A percentile compares a stretch with the other conserved stretches of the same genome.
phyloP scores from a whole-genome alignment of 2,329 filamentous ascomycete genomes.

The Orbilia ellipsospora region DNA sequence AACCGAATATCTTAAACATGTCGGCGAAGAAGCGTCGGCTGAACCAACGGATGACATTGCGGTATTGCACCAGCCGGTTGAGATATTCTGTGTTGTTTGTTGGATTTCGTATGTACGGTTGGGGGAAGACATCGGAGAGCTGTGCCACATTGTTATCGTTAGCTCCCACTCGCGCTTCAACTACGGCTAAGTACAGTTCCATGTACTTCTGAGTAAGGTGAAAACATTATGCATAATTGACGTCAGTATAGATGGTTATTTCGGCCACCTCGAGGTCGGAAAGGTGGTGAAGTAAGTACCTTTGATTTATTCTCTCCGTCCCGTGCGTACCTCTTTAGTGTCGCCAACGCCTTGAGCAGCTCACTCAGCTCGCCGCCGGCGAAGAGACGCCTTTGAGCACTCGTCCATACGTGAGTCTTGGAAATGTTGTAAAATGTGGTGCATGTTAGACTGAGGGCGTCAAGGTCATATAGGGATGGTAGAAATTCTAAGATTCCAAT shows the following conservation, averaged over 20 bases:
- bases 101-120: constrained; percentile 2
- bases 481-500: constrained; percentile 13
- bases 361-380: not conserved
- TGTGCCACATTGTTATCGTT: not conserved
- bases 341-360: constrained; percentile 8
- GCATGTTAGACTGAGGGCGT: constrained; percentile 15
- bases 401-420: constrained; percentile 7
- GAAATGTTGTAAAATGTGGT: constrained; percentile 19
- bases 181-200: too few species aligned
- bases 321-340: constrained; percentile 19
- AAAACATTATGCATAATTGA: not conserved
- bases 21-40: constrained; percentile 14
- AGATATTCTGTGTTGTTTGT: constrained; percentile 30
- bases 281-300: not conserved
- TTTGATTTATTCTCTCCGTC: not conserved
- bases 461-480: constrained; percentile 26
- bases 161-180: too few species aligned
- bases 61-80: constrained; percentile 7
- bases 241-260: not conserved
- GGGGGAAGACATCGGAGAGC: not conserved
- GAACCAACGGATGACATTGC: constrained; percentile 21
- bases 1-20: constrained; percentile 8
- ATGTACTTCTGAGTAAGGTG: too few species aligned
- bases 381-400: constrained; percentile 4
- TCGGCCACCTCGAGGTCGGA: not conserved